Evolutionary conservation across 441 rosid species (phyloP).

Genomic region (Melastoma candidum): DNA sequence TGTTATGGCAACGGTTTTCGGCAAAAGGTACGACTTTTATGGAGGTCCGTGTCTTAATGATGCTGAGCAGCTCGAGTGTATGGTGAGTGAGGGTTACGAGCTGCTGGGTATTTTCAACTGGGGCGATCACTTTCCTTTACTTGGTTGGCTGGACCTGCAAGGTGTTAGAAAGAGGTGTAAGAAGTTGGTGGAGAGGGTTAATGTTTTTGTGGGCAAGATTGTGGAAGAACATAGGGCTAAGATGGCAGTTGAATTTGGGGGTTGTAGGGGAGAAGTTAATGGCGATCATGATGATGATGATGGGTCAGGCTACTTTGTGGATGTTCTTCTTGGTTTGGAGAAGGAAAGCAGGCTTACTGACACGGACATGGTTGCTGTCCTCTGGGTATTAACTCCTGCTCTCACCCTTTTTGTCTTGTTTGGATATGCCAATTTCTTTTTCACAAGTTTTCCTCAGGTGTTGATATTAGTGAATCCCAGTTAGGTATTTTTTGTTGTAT

Average conservation of each 20-base stretch:
- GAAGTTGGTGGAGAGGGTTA: slow-evolving; percentile 37
- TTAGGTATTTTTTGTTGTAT: too few species aligned
- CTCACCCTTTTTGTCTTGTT: too few species aligned
- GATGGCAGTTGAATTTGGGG: slow-evolving; percentile 11
- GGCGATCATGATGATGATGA: slow-evolving; percentile 6
- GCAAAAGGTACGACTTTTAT: slow-evolving; percentile 39
- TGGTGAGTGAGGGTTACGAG: slow-evolving; percentile 67
- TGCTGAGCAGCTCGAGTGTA: slow-evolving; percentile 36
- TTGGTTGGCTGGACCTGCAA: slow-evolving; percentile 59
- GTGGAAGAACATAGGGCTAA: slow-evolving; percentile 43
- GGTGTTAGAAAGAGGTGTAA: slow-evolving; percentile 59
- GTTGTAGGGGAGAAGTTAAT: not conserved
- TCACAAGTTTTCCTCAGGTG: too few species aligned
- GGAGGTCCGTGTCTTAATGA: slow-evolving; percentile 12
- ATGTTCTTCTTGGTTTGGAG: slow-evolving; percentile 59
- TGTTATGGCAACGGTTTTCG: slow-evolving; percentile 64
- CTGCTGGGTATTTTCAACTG: slow-evolving; percentile 64
- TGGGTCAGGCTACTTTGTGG: slow-evolving; percentile 44
- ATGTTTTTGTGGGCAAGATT: slow-evolving; percentile 42
- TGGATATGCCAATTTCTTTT: too few species aligned
- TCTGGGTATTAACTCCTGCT: slow-evolving; percentile 41
- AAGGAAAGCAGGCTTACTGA: slow-evolving; percentile 40
- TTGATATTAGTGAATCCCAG: too few species aligned
- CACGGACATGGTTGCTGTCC: slow-evolving; percentile 68
- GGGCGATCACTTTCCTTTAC: slow-evolving; percentile 69